Conservation (phyloP, 2,329 filamentous ascomycete species). For the Lecanosticta acicola region DNA sequence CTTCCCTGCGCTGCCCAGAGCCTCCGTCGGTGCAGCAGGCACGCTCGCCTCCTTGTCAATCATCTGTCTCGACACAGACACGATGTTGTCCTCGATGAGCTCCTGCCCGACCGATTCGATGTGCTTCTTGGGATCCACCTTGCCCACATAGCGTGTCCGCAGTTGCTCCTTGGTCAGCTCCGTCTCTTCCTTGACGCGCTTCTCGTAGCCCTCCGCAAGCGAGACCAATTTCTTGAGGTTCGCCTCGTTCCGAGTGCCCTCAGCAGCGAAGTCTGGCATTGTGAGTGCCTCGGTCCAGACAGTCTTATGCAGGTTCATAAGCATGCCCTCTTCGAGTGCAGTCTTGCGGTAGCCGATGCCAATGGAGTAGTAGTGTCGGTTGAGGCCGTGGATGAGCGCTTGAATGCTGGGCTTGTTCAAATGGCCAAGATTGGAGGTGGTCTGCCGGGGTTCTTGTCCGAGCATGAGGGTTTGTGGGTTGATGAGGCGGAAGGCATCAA, state of each 20-base stretch:
- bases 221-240: slow-evolving; percentile 80
- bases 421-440: slow-evolving; percentile 94
- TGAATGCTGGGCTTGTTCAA: slow-evolving; percentile 99
- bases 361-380: slow-evolving; percentile 99
- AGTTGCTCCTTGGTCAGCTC: slow-evolving; percentile 95
- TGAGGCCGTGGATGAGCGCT: slow-evolving; percentile 94
- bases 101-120: slow-evolving; percentile 93
- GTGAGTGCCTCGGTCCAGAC: slow-evolving; percentile 97
- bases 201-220: slow-evolving; percentile 93
- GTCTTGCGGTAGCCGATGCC: slow-evolving; percentile 98
- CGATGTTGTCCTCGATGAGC: slow-evolving; percentile 98
- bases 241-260: slow-evolving; percentile 81
- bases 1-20: slow-evolving; percentile 22
- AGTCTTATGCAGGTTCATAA: slow-evolving; percentile 99
- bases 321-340: slow-evolving; percentile 93
- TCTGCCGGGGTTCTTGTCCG: slow-evolving; percentile 94
- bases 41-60: slow-evolving; percentile 98
- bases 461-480: slow-evolving; percentile 97
- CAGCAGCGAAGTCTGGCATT: slow-evolving; percentile 90
- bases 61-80: slow-evolving; percentile 97
- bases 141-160: slow-evolving; percentile 97
- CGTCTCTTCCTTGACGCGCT: slow-evolving; percentile 97
- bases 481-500: slow-evolving; percentile 97
- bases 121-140: slow-evolving; percentile 99
- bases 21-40: slow-evolving; percentile 60